Percentiles rank a stretch among this genome's conserved stretches.
Evolutionary conservation across 1,139 yeast genomes (phyloP).

Genomic region (Taphrina wiesneri): DNA sequence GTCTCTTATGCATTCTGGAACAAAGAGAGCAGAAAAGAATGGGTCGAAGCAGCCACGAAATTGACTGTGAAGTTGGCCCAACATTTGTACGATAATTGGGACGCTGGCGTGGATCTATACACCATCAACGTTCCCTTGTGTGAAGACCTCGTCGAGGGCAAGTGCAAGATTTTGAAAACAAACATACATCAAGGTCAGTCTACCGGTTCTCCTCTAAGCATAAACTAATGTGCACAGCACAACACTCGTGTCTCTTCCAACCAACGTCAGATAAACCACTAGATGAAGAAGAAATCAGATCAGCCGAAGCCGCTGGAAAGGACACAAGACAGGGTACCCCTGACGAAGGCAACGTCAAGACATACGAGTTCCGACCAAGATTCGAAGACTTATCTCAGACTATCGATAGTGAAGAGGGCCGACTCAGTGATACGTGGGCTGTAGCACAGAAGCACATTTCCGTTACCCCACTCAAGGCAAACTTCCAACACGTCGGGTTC

Average conservation of each 20-base stretch:
- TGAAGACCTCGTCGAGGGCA: conserved; percentile 54
- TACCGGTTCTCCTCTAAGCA: conserved; percentile 37
- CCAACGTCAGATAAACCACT: conserved; percentile 64
- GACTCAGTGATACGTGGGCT: conserved; percentile 26
- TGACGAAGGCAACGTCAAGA: conserved; percentile 45
- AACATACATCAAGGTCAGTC: conserved; percentile 82
- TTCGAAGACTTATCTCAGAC: conserved; percentile 1
- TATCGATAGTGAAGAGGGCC: conserved; percentile 9
- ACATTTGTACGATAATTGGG: conserved; percentile 62
- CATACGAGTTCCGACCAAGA: conserved; percentile 6
- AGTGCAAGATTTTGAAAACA: conserved; percentile 64
- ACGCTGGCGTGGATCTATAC: conserved; percentile 62
- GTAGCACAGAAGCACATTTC: conserved; percentile 46
- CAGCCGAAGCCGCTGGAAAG: conserved; percentile 53
- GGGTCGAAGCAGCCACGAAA: conserved; percentile 66
- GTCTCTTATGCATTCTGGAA: conserved; percentile 41
- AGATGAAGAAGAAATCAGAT: conserved; percentile 63
- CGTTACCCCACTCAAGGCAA: conserved; percentile 82
- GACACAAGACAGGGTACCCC: conserved; percentile 53
- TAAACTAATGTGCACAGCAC: conserved; percentile 40
- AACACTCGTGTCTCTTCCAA: conserved; percentile 39
- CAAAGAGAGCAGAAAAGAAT: conserved; percentile 55
- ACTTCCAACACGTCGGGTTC: conserved; percentile 49
- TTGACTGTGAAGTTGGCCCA: conserved; percentile 64
- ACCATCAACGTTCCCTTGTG: conserved; percentile 80